These are phyloP conservation scores for Trichaptum fuscoviolaceum DNA, from an alignment of 768 basidiomycete species.

Conservation along the genomic window DNA sequence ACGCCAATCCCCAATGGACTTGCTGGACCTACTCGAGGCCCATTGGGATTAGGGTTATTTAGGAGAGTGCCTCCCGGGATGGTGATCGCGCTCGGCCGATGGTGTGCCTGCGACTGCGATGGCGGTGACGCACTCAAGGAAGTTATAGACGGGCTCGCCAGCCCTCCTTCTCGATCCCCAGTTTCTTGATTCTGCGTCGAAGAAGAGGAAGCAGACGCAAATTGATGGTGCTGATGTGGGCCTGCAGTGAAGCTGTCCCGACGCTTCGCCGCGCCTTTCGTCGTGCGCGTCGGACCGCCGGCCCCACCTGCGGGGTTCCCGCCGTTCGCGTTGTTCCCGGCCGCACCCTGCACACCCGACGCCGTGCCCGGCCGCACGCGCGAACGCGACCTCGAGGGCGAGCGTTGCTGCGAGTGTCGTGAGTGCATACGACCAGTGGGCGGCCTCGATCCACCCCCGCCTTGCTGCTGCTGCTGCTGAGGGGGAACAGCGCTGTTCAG, in stretches of 20 bases:
- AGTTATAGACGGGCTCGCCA: neutral
- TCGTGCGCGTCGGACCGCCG: slow-evolving; percentile 50
- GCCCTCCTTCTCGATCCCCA: too few relatives aligned
- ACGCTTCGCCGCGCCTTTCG: slow-evolving; percentile 22
- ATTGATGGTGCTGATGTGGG: slow-evolving; percentile 27
- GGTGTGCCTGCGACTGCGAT: neutral
- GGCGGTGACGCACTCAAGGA: neutral
- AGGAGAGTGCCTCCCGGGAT: slow-evolving; percentile 1
- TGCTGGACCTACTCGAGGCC: neutral
- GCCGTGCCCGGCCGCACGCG: slow-evolving; percentile 21
- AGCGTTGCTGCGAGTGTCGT: slow-evolving; percentile 21
- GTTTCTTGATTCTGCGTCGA: too few relatives aligned
- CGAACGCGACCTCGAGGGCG: slow-evolving; percentile 30
- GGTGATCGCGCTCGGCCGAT: neutral
- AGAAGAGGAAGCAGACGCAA: slow-evolving; percentile 18
- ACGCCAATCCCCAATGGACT: neutral
- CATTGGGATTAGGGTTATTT: too few relatives aligned
- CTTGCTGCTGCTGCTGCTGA: neutral
- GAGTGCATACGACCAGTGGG: neutral
- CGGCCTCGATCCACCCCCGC: neutral
- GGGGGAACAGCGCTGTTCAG: neutral
- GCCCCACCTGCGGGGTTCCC: slow-evolving; percentile 26
- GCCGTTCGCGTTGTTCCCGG: slow-evolving; percentile 6
- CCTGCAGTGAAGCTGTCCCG: slow-evolving; percentile 18
- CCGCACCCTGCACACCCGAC: slow-evolving; percentile 7